These are phyloP conservation scores for Globisporangium acanthophoron DNA, from an alignment of 352 stramenopile genomes.

Conservation along the genomic window DNA sequence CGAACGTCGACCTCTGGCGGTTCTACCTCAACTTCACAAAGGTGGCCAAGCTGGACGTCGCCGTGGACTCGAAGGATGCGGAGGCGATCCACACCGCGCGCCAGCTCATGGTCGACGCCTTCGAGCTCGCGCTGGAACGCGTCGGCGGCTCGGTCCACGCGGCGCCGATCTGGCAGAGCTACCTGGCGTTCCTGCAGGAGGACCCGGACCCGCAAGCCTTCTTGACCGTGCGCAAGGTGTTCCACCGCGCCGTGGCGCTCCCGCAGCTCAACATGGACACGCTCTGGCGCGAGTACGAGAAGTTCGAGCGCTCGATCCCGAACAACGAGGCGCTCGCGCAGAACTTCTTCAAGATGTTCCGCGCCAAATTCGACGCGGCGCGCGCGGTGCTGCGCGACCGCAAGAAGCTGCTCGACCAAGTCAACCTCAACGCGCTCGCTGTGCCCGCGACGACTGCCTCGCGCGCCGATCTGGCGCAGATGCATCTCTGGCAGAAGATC, in stretches of 20 bases:
- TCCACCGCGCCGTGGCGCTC: slow-evolving; percentile 74
- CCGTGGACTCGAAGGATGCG: slow-evolving; percentile 49
- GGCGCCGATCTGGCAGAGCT: slow-evolving; percentile 78
- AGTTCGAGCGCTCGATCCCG: slow-evolving; percentile 82
- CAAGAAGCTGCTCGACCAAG: slow-evolving; percentile 76
- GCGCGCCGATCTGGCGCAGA: slow-evolving; percentile 37
- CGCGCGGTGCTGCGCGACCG: slow-evolving; percentile 75
- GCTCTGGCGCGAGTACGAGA: slow-evolving; percentile 86
- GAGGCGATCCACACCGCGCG: slow-evolving; percentile 51
- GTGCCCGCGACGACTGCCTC: slow-evolving; percentile 24
- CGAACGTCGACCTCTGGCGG: slow-evolving; percentile 78
- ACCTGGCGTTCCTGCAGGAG: slow-evolving; percentile 76
- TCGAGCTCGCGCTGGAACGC: slow-evolving; percentile 74
- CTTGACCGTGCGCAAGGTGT: slow-evolving; percentile 74
- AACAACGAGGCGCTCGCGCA: slow-evolving; percentile 84
- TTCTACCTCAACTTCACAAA: slow-evolving; percentile 89
- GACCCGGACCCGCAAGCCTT: slow-evolving; percentile 72
- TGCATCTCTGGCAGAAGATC: slow-evolving; percentile 77
- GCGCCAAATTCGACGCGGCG: slow-evolving; percentile 77
- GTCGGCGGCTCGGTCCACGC: slow-evolving; percentile 80
- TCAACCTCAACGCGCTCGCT: slow-evolving; percentile 68
- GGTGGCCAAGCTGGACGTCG: slow-evolving; percentile 75
- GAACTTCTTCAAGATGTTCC: slow-evolving; percentile 88
- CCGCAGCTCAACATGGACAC: slow-evolving; percentile 75
- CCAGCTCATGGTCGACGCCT: slow-evolving; percentile 82